These are phyloP conservation scores for Rhododendron griersonianum DNA, from an alignment of 148 eudicot genomes.

Conservation along the genomic window DNA sequence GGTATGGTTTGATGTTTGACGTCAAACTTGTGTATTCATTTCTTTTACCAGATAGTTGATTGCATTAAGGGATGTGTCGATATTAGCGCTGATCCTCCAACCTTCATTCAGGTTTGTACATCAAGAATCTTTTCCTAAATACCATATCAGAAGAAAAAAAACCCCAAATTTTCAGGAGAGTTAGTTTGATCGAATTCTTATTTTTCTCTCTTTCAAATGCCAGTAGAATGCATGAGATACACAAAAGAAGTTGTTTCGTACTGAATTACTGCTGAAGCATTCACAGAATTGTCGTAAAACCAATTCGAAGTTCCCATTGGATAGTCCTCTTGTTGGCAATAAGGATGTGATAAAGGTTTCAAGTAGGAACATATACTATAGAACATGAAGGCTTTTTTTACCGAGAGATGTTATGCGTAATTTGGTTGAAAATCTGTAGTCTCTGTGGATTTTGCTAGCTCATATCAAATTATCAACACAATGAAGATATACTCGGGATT, in stretches of 20 bases:
- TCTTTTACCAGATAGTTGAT: constrained; percentile 44
- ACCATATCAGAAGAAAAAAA: neutral
- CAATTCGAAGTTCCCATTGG: neutral
- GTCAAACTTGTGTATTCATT: neutral
- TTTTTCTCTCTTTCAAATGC: neutral
- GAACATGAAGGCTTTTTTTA: neutral
- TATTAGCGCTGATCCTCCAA: constrained; percentile 51
- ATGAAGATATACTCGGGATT: neutral
- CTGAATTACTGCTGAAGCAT: neutral
- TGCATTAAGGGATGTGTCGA: constrained; percentile 36
- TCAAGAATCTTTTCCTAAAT: neutral
- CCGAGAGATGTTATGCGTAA: neutral
- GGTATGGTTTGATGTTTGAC: neutral
- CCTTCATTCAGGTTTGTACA: constrained; percentile 56
- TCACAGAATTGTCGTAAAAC: neutral
- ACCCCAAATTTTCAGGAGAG: neutral
- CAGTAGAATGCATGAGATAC: neutral
- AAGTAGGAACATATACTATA: neutral
- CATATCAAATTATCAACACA: neutral
- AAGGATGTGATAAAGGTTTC: neutral
- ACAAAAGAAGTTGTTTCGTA: neutral
- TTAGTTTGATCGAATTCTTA: neutral
- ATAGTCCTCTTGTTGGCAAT: neutral
- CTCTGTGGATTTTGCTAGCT: neutral
- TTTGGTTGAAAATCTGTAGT: neutral